phyloP scores from a whole-genome alignment of 257 asterid genomes.

The Linaria vulgaris region DNA sequence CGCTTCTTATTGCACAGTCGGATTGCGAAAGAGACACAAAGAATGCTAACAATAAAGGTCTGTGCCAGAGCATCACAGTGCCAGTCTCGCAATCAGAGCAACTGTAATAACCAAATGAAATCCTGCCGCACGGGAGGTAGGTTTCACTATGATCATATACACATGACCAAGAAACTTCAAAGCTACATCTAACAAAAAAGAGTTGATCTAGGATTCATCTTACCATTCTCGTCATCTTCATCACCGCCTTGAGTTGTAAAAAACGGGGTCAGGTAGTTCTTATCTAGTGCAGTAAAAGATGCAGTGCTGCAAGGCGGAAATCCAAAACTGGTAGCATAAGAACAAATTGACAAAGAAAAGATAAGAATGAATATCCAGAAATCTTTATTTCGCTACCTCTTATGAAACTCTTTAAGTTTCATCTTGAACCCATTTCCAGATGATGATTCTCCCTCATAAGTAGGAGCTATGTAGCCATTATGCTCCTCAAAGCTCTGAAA shows the following conservation, averaged over 20 bases:
- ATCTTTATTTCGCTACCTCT: conserved; percentile 48
- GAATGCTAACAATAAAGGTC: no score
- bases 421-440: conserved; percentile 85
- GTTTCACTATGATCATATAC: conserved; percentile 2
- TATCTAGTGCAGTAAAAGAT: conserved; percentile 85
- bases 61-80: no score
- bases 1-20: no score
- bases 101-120: not conserved
- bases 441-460: conserved; percentile 78
- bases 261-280: conserved; percentile 96
- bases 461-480: conserved; percentile 76
- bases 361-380: not conserved
- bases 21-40: no score
- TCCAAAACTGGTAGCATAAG: conserved; percentile 19
- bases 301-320: conserved; percentile 67
- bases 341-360: conserved; percentile 1
- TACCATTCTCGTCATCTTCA: conserved; percentile 80
- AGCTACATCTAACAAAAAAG: not conserved
- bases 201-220: conserved; percentile 28
- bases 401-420: conserved; percentile 87
- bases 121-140: not conserved
- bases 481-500: conserved; percentile 73
- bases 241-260: conserved; percentile 84
- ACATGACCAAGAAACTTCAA: not conserved
- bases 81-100: no score